Evolutionary conservation across 148 eudicot species (phyloP), one percentile per base, ranked within the genome.

Genomic region (Chenopodium formosanum): DNA sequence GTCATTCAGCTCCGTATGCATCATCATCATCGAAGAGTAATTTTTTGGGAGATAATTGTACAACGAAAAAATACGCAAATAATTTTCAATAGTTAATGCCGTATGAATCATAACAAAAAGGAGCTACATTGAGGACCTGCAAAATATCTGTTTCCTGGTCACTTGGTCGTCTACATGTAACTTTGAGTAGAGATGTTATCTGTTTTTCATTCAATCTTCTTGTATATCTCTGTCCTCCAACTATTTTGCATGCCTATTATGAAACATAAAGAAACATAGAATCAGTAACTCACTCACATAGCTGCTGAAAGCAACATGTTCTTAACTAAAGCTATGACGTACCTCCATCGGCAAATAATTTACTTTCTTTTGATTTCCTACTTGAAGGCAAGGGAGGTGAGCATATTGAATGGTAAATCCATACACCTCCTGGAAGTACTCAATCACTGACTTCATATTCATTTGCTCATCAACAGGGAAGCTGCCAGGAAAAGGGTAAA

Each of bases 271-370:
- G 46, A 29, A 25, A 6, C 48, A 29, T 66, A 31, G 66, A 32
- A 32, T 82, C 60, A 31, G 40, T 19, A 17, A 3, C 0, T 9
- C 62, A 66, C 25, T 20, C 52, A 52, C 64, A 75, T 34, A 31
- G 16, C 23, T 75, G 31, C 29, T 46, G n/a, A 46, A 32, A 74
- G 11, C 14, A 25, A 22, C 13, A 37, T 34, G 23, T 46, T 71
- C 17, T 27, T 23, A 44, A 22, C 52, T 47, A 68, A 75, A 69
- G 12, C 73, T 37, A 60, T 44, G 56, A 69, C 76, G 29, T 74
- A 91, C 94, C 92, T 92, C 97, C 94, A 92, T 91, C 1, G 97
- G 97, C 83, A 92, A 83, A 89, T 91, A 92, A 73, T 92, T 92
- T 37, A 89, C 90, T 74, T 91, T 92, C 88, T 85, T 90, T 69